Percentiles rank a stretch among this genome's conserved stretches.
phyloP scores from a whole-genome alignment of 495 filamentous ascomycete genomes.

The Cladorrhinum samala region DNA sequence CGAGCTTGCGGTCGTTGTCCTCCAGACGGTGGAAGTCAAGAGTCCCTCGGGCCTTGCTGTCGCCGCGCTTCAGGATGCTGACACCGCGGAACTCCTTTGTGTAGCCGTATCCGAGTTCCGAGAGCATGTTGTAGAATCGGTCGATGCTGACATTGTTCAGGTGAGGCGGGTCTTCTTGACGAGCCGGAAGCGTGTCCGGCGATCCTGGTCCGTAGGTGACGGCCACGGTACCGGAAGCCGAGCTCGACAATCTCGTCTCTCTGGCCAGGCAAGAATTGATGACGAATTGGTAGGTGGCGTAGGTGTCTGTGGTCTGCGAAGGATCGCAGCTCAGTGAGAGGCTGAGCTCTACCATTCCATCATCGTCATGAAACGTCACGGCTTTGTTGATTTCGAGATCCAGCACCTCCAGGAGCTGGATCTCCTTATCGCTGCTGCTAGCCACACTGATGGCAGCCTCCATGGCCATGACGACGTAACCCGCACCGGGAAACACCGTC shows the following conservation, averaged over 20 bases:
- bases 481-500: constrained; percentile 49
- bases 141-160: not conserved
- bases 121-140: not conserved
- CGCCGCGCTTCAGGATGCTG: not conserved
- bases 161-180: not conserved
- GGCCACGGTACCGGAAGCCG: not conserved
- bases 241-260: too few species aligned
- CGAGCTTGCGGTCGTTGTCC: not conserved
- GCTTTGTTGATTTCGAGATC: too few species aligned
- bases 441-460: constrained; percentile 31
- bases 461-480: constrained; percentile 40
- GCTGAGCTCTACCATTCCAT: too few species aligned
- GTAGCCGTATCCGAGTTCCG: not conserved
- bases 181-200: not conserved
- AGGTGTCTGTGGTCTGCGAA: too few species aligned
- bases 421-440: too few species aligned
- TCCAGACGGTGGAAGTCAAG: too few species aligned
- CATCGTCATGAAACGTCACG: too few species aligned
- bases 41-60: too few species aligned
- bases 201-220: not conserved
- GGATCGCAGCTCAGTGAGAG: too few species aligned
- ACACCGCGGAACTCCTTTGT: not conserved
- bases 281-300: too few species aligned
- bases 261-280: too few species aligned
- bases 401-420: too few species aligned